Base-by-base conservation (phyloP, 495 filamentous ascomycete genomes). In the Xylaria nigripes region DNA sequence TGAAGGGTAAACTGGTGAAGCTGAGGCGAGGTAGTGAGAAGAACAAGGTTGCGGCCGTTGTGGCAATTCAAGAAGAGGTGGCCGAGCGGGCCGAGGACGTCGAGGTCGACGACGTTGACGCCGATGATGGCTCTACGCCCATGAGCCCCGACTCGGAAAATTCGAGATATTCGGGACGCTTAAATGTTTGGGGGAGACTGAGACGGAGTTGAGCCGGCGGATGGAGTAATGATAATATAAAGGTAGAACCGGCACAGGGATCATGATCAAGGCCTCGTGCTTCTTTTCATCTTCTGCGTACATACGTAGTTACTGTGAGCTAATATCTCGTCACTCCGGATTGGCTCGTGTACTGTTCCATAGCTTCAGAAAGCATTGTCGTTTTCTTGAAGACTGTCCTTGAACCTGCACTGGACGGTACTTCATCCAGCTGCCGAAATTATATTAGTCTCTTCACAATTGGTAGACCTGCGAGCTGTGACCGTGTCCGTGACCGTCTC, bases 1-100 rank as follows among this genome's bases (percentile, higher is more conserved):
- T 74, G 40, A 60, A 64, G 45, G 62, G 64, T 2, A 51, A 60
- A 45, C 18, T 68, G 15, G 67, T 62, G 1, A 51, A 60, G 47
- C 18, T 68, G 15, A 66, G 63, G 1, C 53, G 12, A 16, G 45
- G 21, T 16, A 40, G 27, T 19, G 21, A 19, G 13, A 32, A 13
- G 13, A 44, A 22, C n/a, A 55, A 50, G 27, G 16, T 50, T 0
- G n/a, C 25, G 3, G 48, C 36, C 15, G 36, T 36, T n/a, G 22
- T 54, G 44, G 42, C 53, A 40, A 48, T 55, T 42, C 45, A 4
- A 6, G 52, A 55, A 6, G 29, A 36, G 15, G 4, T 18, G 23
- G 40, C 29, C n/a, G 53, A 49, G 18, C 25, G 48, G 12, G 32
- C 32, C 10, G 51, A 24, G 12, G 51, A 48, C 3, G 51, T 36